These are phyloP conservation scores for Colletotrichum sp. DNA, from an alignment of 2,329 filamentous ascomycete genomes.

Conservation along the genomic window DNA sequence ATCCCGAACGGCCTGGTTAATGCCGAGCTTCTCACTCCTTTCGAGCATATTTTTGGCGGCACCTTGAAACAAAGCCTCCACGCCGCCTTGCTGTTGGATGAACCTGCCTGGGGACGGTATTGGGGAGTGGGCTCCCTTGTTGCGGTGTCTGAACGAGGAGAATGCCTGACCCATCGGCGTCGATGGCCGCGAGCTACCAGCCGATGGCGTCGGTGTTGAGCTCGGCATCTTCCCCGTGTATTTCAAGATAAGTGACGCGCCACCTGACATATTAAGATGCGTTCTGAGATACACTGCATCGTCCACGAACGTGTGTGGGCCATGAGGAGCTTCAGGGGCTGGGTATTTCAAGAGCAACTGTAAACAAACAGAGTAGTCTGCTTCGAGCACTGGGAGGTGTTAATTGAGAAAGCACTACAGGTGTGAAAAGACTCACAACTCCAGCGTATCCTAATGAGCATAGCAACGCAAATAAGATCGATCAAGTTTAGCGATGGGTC, in stretches of 20 bases:
- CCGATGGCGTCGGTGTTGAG: constrained; percentile 25
- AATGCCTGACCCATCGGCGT: constrained; percentile 19
- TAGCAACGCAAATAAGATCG: constrained; percentile 90
- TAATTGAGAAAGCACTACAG: neutral
- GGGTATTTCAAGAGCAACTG: constrained; percentile 87
- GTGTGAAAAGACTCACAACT: constrained; percentile 62
- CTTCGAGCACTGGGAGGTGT: constrained; percentile 69
- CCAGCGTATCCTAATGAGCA: constrained; percentile 93
- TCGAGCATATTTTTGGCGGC: constrained; percentile 79
- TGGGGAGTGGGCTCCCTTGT: constrained; percentile 47
- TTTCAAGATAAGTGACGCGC: constrained; percentile 70
- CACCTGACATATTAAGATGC: constrained; percentile 67
- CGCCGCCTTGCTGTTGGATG: constrained; percentile 60
- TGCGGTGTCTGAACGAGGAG: constrained; percentile 44
- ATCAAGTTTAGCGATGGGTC: constrained; percentile 82
- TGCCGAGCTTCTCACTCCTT: constrained; percentile 75
- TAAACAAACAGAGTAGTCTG: constrained; percentile 87
- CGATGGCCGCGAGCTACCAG: constrained; percentile 20
- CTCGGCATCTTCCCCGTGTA: constrained; percentile 66
- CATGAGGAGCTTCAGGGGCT: constrained; percentile 63
- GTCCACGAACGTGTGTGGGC: constrained; percentile 80
- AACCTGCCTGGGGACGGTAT: constrained; percentile 53
- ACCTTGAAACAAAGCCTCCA: constrained; percentile 77
- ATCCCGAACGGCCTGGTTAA: constrained; percentile 82
- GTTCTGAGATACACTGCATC: constrained; percentile 80